phyloP scores from a whole-genome alignment of 176 grass and related monocot species.

The Bolboschoenus planiculmis region DNA sequence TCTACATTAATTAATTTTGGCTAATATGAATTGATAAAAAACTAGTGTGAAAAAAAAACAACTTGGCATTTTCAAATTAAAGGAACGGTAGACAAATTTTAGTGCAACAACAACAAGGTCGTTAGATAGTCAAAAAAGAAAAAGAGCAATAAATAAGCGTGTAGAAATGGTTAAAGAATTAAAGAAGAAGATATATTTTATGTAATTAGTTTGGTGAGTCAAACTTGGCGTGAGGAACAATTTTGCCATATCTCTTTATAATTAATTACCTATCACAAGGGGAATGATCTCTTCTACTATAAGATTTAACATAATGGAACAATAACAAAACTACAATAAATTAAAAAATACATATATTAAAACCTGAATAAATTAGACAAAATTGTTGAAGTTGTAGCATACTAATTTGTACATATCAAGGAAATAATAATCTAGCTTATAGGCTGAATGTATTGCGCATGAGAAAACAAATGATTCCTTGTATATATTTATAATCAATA shows the following conservation, averaged over 20 bases:
- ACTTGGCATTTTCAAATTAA: background rate
- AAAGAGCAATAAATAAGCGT: background rate
- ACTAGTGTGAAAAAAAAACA: background rate
- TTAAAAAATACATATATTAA: background rate
- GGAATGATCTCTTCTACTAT: background rate
- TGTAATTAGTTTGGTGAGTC: background rate
- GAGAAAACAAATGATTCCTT: background rate
- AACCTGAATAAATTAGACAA: background rate
- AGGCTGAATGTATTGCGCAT: background rate
- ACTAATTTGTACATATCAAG: background rate
- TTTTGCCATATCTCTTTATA: background rate
- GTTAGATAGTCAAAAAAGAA: background rate
- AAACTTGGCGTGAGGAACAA: conserved; percentile 10
- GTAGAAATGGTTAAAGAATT: background rate
- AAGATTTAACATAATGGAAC: background rate
- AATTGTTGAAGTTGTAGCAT: background rate
- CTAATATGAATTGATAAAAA: background rate
- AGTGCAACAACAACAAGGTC: background rate
- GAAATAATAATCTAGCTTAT: background rate
- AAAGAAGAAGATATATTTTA: background rate
- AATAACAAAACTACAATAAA: background rate
- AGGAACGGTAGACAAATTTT: background rate
- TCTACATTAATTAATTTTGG: background rate
- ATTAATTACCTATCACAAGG: background rate
- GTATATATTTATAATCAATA: background rate